Base-by-base conservation (phyloP, 202 grass and related monocot species). In the Bolboschoenoplectus hybrid region DNA sequence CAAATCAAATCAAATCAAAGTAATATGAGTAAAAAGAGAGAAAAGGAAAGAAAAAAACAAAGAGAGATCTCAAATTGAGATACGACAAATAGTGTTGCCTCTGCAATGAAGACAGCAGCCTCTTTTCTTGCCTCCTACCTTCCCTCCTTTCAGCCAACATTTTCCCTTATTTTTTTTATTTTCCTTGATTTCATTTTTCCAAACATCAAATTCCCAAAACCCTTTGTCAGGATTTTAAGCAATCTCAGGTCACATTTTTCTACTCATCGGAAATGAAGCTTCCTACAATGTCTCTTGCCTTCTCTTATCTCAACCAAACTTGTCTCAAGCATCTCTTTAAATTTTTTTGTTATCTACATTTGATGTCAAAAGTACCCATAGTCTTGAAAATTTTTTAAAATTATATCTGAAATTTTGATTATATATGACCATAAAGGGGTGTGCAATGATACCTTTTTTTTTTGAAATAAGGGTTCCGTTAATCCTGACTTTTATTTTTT, bases 11-110 rank as follows among this genome's bases (percentile, higher is more conserved):
- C 81, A 68, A 84, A 53, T 83, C 20, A 68, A 52, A 70, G 70
- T 67, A 84, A 70, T 53, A 34, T 47, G 80, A 47, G 85, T 81
- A 49, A 89, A 84, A 66, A 67, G 80, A 70, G 77, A 26, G 26
- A 50, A 87, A 81, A 86, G 78, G 58, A 67, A 82, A 83, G 86
- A 86, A 75, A 67, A 82, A 81, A 90, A 91, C 87, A 93, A 88
- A 87, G 19, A 89, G 88, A 88, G 44, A 85, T 53, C 63, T 89
- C 81, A 75, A 91, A 66, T 81, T 69, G 84, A 87, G 56, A 91
- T 86, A 92, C 82, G 78, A 89, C 84, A 88, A 86, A 82, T 46
- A 63, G 67, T 70, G 86, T 86, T 92, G 87, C 49, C 73, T 67
- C 82, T 89, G 76, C 71, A 89, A 82, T 83, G 72, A 91, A 89